phyloP scores from a whole-genome alignment of 2,329 filamentous ascomycete species.

The Penicillium psychrosexuale region DNA sequence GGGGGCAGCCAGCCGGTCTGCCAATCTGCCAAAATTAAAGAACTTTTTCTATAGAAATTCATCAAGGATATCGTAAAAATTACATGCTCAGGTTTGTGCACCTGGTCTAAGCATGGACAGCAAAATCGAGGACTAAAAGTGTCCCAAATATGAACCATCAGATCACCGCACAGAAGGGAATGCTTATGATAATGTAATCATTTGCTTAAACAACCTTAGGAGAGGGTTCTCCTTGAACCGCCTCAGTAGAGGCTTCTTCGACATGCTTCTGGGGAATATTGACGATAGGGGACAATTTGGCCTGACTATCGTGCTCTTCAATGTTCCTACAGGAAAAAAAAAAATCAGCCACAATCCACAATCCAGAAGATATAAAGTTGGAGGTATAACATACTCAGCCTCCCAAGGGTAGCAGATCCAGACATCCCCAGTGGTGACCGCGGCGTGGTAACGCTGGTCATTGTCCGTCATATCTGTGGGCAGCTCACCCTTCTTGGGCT shows the following conservation, averaged over 20 bases:
- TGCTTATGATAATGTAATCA: slow-evolving; percentile 17
- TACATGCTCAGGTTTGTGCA: slow-evolving; percentile 14
- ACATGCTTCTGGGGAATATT: too few species aligned
- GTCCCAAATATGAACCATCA: slow-evolving; percentile 10
- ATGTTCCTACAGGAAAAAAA: slow-evolving; percentile 60
- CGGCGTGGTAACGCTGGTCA: slow-evolving; percentile 71
- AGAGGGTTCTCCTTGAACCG: slow-evolving; percentile 45
- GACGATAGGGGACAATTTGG: slow-evolving; percentile 45
- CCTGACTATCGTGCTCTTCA: slow-evolving; percentile 79
- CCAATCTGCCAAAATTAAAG: slow-evolving; percentile 2
- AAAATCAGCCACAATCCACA: slow-evolving; percentile 18
- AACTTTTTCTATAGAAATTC: slow-evolving; percentile 22
- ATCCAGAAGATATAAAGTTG: not conserved
- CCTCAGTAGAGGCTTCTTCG: not conserved
- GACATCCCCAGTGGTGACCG: slow-evolving; percentile 82
- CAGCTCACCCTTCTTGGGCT: slow-evolving; percentile 85
- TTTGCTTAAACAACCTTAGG: slow-evolving; percentile 21
- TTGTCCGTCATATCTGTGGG: slow-evolving; percentile 72
- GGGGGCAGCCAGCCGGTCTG: slow-evolving; percentile 1
- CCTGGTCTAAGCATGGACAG: slow-evolving; percentile 9
- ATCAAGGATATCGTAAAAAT: slow-evolving; percentile 25
- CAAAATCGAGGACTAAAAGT: slow-evolving; percentile 7
- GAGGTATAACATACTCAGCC: slow-evolving; percentile 59
- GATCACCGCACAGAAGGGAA: slow-evolving; percentile 19
- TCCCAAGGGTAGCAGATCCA: slow-evolving; percentile 99